Percentiles rank a stretch among this genome's conserved stretches.
These are phyloP conservation scores for Ochetophila trinervis DNA, from an alignment of 306 rosid species.

Conservation along the genomic window DNA sequence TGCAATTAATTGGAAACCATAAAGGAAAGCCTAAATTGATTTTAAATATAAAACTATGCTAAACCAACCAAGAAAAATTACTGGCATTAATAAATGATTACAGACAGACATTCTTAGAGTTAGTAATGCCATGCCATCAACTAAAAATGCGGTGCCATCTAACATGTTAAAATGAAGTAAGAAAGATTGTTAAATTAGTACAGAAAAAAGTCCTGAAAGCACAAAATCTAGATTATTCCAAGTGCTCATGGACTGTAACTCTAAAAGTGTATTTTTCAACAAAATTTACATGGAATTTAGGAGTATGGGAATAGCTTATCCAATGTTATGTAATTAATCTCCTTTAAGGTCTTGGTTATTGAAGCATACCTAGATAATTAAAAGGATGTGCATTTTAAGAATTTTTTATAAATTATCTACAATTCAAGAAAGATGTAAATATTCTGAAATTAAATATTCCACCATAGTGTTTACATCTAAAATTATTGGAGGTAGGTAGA, in stretches of 20 bases:
- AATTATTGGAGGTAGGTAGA: constrained; percentile 2
- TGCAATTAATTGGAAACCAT: constrained; percentile 4
- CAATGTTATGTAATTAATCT: neutral
- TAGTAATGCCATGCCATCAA: neutral
- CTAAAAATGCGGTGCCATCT: neutral
- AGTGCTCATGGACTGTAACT: neutral
- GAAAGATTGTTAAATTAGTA: neutral
- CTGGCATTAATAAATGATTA: neutral
- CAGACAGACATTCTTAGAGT: neutral
- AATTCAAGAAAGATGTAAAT: no score
- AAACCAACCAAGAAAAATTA: neutral
- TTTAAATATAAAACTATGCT: neutral
- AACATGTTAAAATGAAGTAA: neutral
- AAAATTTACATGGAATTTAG: neutral
- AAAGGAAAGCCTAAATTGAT: neutral
- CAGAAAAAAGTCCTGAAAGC: neutral
- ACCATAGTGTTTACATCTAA: no score
- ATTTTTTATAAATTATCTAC: no score
- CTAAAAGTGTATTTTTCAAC: neutral
- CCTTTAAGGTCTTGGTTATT: neutral
- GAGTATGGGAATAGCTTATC: neutral
- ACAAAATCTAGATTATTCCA: constrained; percentile 3
- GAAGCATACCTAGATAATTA: no score
- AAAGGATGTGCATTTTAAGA: no score
- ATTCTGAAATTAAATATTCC: no score